These are phyloP conservation scores for Penicillium lagena DNA, from an alignment of 495 filamentous ascomycete genomes.

Conservation along the genomic window DNA sequence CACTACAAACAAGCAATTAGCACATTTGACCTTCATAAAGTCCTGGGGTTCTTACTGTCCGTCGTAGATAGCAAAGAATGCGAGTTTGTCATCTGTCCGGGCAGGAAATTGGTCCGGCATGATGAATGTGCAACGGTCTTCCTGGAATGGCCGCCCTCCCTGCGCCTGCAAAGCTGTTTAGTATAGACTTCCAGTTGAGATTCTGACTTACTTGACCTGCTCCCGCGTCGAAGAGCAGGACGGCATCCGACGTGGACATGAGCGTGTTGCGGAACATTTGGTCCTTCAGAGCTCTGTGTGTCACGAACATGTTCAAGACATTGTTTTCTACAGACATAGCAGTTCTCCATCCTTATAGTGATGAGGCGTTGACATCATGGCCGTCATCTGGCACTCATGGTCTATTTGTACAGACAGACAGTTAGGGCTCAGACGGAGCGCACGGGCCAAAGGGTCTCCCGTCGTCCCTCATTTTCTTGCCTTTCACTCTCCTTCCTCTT, in stretches of 20 bases:
- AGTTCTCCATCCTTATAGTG: slow-evolving; percentile 4
- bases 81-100: slow-evolving; percentile 23
- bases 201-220: slow-evolving; percentile 19
- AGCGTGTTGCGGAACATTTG: slow-evolving; percentile 17
- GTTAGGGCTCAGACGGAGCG: background rate
- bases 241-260: slow-evolving; percentile 19
- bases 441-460: slow-evolving; percentile 12
- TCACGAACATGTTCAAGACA: slow-evolving; percentile 9
- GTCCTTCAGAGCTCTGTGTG: slow-evolving; percentile 11
- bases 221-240: slow-evolving; percentile 28
- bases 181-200: background rate
- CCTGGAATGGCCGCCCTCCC: slow-evolving; percentile 24
- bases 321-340: background rate
- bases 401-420: no score
- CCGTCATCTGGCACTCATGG: background rate
- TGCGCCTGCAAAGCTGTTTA: slow-evolving; percentile 13
- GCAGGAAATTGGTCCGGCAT: slow-evolving; percentile 26
- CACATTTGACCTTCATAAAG: no score
- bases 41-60: slow-evolving; percentile 27
- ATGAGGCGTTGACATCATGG: slow-evolving; percentile 28
- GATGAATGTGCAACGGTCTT: slow-evolving; percentile 26
- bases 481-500: background rate
- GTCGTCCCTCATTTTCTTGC: no score
- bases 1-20: slow-evolving; percentile 16
- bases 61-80: slow-evolving; percentile 35